These are phyloP conservation scores for Yamadazyma kanchanaburiensis DNA, from an alignment of 1,139 yeast genomes.

Conservation along the genomic window DNA sequence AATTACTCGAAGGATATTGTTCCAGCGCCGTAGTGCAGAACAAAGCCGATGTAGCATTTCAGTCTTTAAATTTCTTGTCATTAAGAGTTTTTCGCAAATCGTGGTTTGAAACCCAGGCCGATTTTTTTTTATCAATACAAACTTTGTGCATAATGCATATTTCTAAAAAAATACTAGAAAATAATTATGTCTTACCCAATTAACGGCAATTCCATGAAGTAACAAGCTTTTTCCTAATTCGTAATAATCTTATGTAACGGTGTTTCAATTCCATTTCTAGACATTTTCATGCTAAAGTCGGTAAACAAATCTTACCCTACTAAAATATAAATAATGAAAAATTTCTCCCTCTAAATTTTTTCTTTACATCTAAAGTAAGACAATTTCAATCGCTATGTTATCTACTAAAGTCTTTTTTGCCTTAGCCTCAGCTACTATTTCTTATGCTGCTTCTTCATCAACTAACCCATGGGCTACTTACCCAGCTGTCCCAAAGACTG, in stretches of 20 bases:
- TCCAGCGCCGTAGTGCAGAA: too few species aligned
- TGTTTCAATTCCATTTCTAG: neutral
- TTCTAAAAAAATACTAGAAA: neutral
- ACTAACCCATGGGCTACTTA: slow-evolving; percentile 27
- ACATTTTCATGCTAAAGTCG: too few species aligned
- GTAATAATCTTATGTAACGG: neutral
- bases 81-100: too few species aligned
- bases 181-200: too few species aligned
- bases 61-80: too few species aligned
- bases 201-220: too few species aligned
- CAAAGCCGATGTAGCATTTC: too few species aligned
- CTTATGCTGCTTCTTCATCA: slow-evolving; percentile 8
- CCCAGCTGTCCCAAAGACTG: slow-evolving; percentile 48
- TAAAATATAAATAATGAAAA: slow-evolving; percentile 3
- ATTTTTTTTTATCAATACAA: slow-evolving; percentile 12
- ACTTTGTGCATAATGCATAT: slow-evolving; percentile 14
- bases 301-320: too few species aligned
- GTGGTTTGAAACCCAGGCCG: too few species aligned
- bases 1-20: too few species aligned
- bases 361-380: too few species aligned
- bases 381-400: slow-evolving; percentile 13
- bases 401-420: slow-evolving; percentile 9
- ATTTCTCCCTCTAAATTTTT: slow-evolving; percentile 1
- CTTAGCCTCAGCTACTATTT: slow-evolving; percentile 11
- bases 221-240: slow-evolving; percentile 1